Percentiles rank a stretch among this genome's conserved stretches.
These are phyloP conservation scores for Microdochium paspali DNA, from an alignment of 2,329 filamentous ascomycete species.

Conservation along the genomic window DNA sequence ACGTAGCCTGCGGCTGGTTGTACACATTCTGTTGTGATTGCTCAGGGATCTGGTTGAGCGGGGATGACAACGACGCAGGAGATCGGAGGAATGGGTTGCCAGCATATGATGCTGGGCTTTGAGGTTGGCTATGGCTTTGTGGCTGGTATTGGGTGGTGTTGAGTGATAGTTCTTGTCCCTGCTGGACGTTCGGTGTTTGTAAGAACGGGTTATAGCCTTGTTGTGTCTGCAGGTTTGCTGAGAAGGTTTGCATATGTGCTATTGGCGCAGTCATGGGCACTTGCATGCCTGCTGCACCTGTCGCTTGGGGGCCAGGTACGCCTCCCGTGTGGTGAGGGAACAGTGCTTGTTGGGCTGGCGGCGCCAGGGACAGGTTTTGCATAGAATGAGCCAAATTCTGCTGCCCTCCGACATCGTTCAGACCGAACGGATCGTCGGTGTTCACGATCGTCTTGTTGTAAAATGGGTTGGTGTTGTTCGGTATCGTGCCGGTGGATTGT, in stretches of 20 bases:
- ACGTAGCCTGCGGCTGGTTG: constrained; percentile 16
- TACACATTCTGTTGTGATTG: constrained; percentile 25
- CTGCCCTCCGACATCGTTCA: constrained; percentile 15
- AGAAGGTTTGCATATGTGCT: constrained; percentile 26
- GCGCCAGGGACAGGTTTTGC: constrained; percentile 62
- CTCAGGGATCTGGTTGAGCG: constrained; percentile 23
- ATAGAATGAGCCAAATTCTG: constrained; percentile 56
- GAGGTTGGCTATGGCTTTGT: constrained; percentile 11
- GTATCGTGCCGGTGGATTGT: constrained; percentile 54
- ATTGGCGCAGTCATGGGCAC: constrained; percentile 33
- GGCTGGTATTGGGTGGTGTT: constrained; percentile 16
- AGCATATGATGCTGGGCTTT: constrained; percentile 9
- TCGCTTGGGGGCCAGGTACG: constrained; percentile 29
- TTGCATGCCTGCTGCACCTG: constrained; percentile 20
- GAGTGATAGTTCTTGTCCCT: constrained; percentile 18
- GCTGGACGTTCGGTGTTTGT: constrained; percentile 16
- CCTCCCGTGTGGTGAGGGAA: constrained; percentile 73
- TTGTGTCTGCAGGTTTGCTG: constrained; percentile 22
- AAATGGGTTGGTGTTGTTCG: constrained; percentile 44
- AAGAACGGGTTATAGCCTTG: constrained; percentile 46
- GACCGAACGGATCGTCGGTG: constrained; percentile 19
- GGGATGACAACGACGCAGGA: constrained; percentile 18
- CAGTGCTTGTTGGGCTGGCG: constrained; percentile 39
- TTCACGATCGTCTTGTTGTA: constrained; percentile 51
- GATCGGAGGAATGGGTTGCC: constrained; percentile 21